A percentile compares a stretch with the other conserved stretches of the same genome.
phyloP scores from a whole-genome alignment of 768 basidiomycete species.

The Trametes sanguinea region DNA sequence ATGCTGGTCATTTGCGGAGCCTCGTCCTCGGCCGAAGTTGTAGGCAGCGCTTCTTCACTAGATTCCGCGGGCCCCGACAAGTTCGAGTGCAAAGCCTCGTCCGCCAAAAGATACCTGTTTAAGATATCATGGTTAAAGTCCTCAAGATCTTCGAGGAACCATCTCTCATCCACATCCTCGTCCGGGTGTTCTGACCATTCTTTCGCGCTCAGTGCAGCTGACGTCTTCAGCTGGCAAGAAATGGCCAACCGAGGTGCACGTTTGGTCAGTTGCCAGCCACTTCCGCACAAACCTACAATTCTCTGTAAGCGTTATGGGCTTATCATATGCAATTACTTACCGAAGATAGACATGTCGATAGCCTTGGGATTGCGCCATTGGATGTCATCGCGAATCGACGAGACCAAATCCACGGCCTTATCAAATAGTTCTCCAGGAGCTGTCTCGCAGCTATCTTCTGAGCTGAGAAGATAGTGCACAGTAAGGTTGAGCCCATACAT shows the following conservation, averaged over 20 bases:
- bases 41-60: background rate
- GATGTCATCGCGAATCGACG: background rate
- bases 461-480: background rate
- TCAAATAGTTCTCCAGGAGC: background rate
- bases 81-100: background rate
- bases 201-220: background rate
- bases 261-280: background rate
- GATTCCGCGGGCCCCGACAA: background rate
- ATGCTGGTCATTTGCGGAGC: too few species aligned
- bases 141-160: constrained; percentile 12
- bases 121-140: constrained; percentile 17
- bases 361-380: background rate
- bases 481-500: background rate
- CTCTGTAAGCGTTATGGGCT: background rate
- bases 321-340: background rate
- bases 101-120: background rate
- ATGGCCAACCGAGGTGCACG: background rate
- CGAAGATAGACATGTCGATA: background rate
- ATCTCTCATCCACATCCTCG: constrained; percentile 4
- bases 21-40: too few species aligned
- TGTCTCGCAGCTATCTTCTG: background rate
- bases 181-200: constrained; percentile 1
- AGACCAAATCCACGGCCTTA: background rate
- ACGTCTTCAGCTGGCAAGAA: background rate
- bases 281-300: background rate